Evolutionary conservation across 768 basidiomycete genomes (phyloP).

Genomic region (Termitomyces bulborhizus): DNA sequence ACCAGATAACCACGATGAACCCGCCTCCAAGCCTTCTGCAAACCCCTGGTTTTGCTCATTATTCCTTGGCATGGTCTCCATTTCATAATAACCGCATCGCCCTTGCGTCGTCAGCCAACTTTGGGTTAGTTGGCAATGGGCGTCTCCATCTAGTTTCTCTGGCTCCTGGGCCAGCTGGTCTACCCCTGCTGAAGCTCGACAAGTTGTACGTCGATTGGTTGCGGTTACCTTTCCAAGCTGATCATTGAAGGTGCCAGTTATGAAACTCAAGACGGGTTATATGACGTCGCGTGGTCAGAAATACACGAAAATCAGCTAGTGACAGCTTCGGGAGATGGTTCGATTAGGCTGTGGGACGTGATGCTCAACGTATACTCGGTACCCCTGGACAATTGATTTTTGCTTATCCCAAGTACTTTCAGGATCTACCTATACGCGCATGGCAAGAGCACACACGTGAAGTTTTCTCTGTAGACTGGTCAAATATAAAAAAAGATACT

Average conservation of each 20-base stretch:
- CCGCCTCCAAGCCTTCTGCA: conserved; percentile 45
- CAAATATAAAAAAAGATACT: conserved; percentile 82
- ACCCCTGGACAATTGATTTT: background rate
- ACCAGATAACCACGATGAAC: conserved; percentile 20
- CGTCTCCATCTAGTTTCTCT: conserved; percentile 67
- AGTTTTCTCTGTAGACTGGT: conserved; percentile 94
- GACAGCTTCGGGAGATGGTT: conserved; percentile 86
- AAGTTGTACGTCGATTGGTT: conserved; percentile 50
- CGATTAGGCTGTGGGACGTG: conserved; percentile 86
- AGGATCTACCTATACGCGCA: conserved; percentile 85
- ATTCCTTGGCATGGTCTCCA: conserved; percentile 78
- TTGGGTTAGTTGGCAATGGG: conserved; percentile 93
- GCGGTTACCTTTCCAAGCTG: conserved; percentile 10
- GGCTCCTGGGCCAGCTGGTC: conserved; percentile 37
- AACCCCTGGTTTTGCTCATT: conserved; percentile 83
- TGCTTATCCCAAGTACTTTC: conserved; percentile 15
- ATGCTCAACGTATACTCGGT: conserved; percentile 64
- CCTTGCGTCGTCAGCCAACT: conserved; percentile 84
- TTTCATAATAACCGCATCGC: conserved; percentile 73
- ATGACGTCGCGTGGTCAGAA: conserved; percentile 94
- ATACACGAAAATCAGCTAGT: conserved; percentile 90
- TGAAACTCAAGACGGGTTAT: conserved; percentile 86
- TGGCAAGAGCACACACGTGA: conserved; percentile 96
- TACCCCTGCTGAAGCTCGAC: conserved; percentile 45
- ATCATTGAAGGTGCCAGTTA: conserved; percentile 46